Percentiles rank a stretch among this genome's conserved stretches.
phyloP scores from a whole-genome alignment of 2,329 filamentous ascomycete genomes.

The Phyllachora maydis region DNA sequence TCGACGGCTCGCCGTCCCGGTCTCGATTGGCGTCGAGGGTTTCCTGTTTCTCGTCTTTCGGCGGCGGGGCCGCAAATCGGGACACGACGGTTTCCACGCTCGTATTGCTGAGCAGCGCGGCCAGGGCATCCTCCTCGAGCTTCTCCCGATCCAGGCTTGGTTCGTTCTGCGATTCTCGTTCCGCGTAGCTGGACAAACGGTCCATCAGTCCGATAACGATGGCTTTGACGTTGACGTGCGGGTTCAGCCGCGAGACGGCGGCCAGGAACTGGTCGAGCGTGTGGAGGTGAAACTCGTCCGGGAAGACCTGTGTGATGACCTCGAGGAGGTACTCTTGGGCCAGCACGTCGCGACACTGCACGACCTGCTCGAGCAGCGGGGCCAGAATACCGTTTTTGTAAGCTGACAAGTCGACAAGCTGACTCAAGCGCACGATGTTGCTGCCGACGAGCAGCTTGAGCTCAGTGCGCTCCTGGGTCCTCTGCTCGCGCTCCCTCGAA shows the following conservation, averaged over 20 bases:
- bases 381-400: conserved; percentile 84
- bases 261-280: conserved; percentile 90
- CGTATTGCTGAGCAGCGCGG: conserved; percentile 57
- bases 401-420: conserved; percentile 82
- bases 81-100: background rate
- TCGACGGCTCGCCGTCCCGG: conserved; percentile 12
- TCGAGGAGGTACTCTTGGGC: conserved; percentile 95
- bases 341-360: conserved; percentile 90
- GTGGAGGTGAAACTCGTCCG: conserved; percentile 93
- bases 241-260: conserved; percentile 80
- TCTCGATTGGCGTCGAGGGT: conserved; percentile 10
- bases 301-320: conserved; percentile 97
- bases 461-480: conserved; percentile 87
- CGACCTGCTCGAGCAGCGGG: conserved; percentile 85
- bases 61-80: conserved; percentile 1
- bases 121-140: conserved; percentile 67
- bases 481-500: conserved; percentile 79
- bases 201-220: conserved; percentile 99
- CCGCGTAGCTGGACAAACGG: conserved; percentile 81
- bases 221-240: conserved; percentile 91
- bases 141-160: conserved; percentile 51
- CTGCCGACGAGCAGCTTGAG: conserved; percentile 88
- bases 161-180: conserved; percentile 60
- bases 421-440: conserved; percentile 86
- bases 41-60: conserved; percentile 5